Evolutionary conservation across 345 rosid species (phyloP), one percentile per base, ranked within the genome.

Genomic region (Murraya koenigii): DNA sequence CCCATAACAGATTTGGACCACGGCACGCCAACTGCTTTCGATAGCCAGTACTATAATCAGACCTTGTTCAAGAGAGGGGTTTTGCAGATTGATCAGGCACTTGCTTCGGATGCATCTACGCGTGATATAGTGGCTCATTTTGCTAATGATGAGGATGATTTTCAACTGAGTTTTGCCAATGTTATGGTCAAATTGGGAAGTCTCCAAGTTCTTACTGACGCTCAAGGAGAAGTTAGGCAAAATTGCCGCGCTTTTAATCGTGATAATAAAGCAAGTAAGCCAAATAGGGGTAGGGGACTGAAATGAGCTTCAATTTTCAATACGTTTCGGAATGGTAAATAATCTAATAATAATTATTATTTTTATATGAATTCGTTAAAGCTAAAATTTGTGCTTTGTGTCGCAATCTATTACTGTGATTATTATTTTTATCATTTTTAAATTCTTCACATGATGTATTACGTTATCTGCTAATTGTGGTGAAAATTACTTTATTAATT

Each of bases 101-200:
- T 92, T 30, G 90, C 85, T 39, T 17, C 9, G 0, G 87, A 88
- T 82, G 1, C 78, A 60, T 79, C 87, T 9, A 89, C 89, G n/a
- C 39, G 77, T 1, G 75, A 84, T 0, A 75, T 87, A 14, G 92
- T 90, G 33, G 70, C 89, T 2, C 44, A 79, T 59, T 89, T 86
- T 26, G 88, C 87, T 2, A 55, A 78, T 3, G 81, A 82, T 58
- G 74, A 60, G 15, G 2, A 19, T 23, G 82, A 75, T 6, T 91
- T 91, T n/a, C 72, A 59, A 55, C 69, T 20, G 71, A 79, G 88
- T 73, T 90, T 93, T 77, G 86, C 82, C 1, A 61, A 79, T 58
- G 94, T 85, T 17, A 86, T 93, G 87, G 86, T 89, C 80, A 93
- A 88, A 84, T 39, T 92, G 91, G 88, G 90, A 20, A 72, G 52